Percentiles rank a stretch among this genome's conserved stretches.
phyloP scores from a whole-genome alignment of 2,329 filamentous ascomycete species.

The Trichoderma arundinaceum region DNA sequence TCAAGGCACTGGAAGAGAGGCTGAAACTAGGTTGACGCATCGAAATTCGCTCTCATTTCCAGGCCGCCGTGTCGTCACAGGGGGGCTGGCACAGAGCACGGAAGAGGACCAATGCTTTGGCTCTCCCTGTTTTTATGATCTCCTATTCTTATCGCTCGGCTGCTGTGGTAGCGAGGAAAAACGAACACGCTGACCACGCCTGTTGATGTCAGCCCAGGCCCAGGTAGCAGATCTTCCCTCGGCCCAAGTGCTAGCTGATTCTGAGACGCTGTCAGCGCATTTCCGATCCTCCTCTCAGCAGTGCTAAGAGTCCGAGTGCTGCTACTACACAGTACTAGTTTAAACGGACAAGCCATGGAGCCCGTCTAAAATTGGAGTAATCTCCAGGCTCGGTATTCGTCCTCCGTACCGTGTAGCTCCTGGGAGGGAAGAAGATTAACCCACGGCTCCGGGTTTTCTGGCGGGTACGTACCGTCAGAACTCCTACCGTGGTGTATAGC shows the following conservation, averaged over 20 bases:
- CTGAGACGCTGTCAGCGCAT: slow-evolving; percentile 28
- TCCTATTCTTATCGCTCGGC: slow-evolving; percentile 29
- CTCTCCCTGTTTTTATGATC: slow-evolving; percentile 23
- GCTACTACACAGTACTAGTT: neutral
- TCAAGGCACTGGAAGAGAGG: slow-evolving; percentile 13
- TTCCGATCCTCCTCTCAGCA: slow-evolving; percentile 24
- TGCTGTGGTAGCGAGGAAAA: slow-evolving; percentile 13
- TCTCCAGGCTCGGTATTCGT: slow-evolving; percentile 7
- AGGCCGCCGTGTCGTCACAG: neutral
- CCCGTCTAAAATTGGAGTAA: slow-evolving; percentile 32
- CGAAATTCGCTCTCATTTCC: slow-evolving; percentile 8
- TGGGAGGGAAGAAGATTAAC: neutral
- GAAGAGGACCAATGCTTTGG: slow-evolving; percentile 2
- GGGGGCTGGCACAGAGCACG: neutral
- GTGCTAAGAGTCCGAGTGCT: slow-evolving; percentile 11
- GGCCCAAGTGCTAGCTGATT: slow-evolving; percentile 18
- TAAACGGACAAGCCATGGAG: slow-evolving; percentile 20
- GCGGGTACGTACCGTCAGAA: slow-evolving; percentile 8
- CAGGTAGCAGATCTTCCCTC: slow-evolving; percentile 24
- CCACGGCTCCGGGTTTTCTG: slow-evolving; percentile 10
- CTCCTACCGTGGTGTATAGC: neutral
- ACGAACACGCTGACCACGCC: slow-evolving; percentile 18
- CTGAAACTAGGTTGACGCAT: slow-evolving; percentile 23
- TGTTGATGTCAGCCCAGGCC: slow-evolving; percentile 20
- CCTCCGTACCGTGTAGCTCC: neutral